Percentiles rank a stretch among this genome's conserved stretches.
Conservation (phyloP, 192 early-diverging fungal genomes). For the Coemansia sp. region DNA sequence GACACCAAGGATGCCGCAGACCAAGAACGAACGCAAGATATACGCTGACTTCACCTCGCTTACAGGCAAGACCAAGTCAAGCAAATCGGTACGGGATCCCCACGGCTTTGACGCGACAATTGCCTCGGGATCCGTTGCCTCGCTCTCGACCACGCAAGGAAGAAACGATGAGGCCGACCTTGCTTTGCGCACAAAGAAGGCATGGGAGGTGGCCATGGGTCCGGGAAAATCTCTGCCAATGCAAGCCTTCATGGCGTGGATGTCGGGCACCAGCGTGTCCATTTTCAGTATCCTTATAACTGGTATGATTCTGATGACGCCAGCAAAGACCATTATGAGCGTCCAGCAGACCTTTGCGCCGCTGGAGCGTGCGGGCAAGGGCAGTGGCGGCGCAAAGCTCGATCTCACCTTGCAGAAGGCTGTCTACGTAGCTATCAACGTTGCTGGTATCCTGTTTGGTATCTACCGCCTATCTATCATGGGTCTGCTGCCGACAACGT, state of each 20-base stretch:
- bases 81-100: slow-evolving; percentile 22
- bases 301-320: slow-evolving; percentile 92
- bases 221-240: slow-evolving; percentile 93
- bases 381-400: slow-evolving; percentile 27
- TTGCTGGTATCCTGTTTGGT: slow-evolving; percentile 78
- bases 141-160: slow-evolving; percentile 4
- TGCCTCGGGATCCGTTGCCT: slow-evolving; percentile 15
- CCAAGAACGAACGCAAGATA: slow-evolving; percentile 14
- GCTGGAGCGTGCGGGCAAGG: slow-evolving; percentile 62
- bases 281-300: slow-evolving; percentile 96
- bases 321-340: slow-evolving; percentile 71
- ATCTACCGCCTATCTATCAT: slow-evolving; percentile 90
- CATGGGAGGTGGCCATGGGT: slow-evolving; percentile 91
- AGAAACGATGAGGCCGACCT: slow-evolving; percentile 29
- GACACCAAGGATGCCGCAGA: slow-evolving; percentile 4
- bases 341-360: slow-evolving; percentile 76
- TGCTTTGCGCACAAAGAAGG: slow-evolving; percentile 71
- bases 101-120: slow-evolving; percentile 28
- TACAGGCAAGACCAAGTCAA: slow-evolving; percentile 14
- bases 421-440: slow-evolving; percentile 79
- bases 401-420: slow-evolving; percentile 77
- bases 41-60: slow-evolving; percentile 50
- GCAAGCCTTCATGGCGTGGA: slow-evolving; percentile 98
- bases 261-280: slow-evolving; percentile 95
- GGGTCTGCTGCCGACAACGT: slow-evolving; percentile 92